These are phyloP conservation scores for Pyrrhoderma noxium DNA, from an alignment of 1,284 basidiomycete species.

Conservation along the genomic window DNA sequence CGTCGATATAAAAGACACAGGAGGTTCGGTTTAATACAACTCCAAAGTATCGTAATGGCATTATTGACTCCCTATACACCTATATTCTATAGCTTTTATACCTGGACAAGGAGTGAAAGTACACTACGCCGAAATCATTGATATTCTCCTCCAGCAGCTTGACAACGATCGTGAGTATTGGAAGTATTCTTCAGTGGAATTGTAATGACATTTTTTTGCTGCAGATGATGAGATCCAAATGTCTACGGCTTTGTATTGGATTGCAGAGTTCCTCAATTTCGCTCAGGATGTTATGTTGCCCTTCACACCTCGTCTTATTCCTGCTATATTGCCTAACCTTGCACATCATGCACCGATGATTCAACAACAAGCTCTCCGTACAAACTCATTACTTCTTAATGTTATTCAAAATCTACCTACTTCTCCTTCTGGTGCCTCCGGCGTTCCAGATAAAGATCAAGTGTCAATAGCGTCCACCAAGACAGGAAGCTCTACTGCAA, in stretches of 20 bases:
- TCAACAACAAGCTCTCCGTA: slow-evolving; percentile 77
- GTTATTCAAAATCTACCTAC: slow-evolving; percentile 84
- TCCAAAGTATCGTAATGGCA: slow-evolving; percentile 25
- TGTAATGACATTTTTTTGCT: neutral
- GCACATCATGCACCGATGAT: slow-evolving; percentile 90
- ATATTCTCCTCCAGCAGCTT: slow-evolving; percentile 90
- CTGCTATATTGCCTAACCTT: slow-evolving; percentile 89
- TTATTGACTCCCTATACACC: too few relatives aligned
- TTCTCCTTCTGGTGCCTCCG: slow-evolving; percentile 42
- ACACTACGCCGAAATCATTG: slow-evolving; percentile 87
- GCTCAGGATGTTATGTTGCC: slow-evolving; percentile 89
- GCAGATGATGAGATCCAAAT: slow-evolving; percentile 87
- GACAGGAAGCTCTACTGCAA: slow-evolving; percentile 20
- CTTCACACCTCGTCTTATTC: slow-evolving; percentile 89
- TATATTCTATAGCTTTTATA: slow-evolving; percentile 76
- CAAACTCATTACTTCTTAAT: slow-evolving; percentile 78
- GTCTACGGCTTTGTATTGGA: slow-evolving; percentile 84
- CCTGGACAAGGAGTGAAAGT: slow-evolving; percentile 92
- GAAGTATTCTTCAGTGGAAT: neutral
- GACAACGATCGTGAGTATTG: slow-evolving; percentile 71
- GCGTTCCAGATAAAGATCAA: slow-evolving; percentile 25
- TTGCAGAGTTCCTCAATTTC: slow-evolving; percentile 86
- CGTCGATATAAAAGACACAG: slow-evolving; percentile 50
- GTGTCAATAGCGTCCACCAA: slow-evolving; percentile 26
- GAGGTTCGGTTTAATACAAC: slow-evolving; percentile 36